Evolutionary conservation across 768 basidiomycete genomes (phyloP), one percentile per base, ranked within the genome.

Genomic region (Lentinula guzmanii): DNA sequence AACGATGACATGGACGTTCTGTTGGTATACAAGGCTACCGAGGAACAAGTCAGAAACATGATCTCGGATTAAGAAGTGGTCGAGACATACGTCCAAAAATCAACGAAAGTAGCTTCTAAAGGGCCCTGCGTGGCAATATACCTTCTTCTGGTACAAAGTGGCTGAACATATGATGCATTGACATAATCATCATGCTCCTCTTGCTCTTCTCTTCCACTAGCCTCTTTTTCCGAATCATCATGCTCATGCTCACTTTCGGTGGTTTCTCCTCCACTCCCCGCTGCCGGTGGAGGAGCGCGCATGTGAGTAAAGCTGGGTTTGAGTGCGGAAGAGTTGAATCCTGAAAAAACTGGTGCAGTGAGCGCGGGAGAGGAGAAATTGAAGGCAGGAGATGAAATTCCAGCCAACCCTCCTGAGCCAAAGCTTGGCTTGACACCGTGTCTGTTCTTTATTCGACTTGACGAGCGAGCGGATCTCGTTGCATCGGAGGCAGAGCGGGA

Each of bases 121-220:
- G 95, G 96, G 4, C 96, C 96, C 71, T 98, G 96, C 2, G 96
- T 97, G 3, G 95, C 96, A 61, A 98, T 97, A 69, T 96, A 98
- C 52, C 89, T 82, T 70, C 85, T 85, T 34, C 74, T 78, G 0
- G 95, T 95, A 2, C 89, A 88, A 18, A 93, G 74, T 2, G 95
- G 93, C 71, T 92, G 92, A 39, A 98, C 88, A 68, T 89, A 91
- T 33, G 93, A 96, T 9, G 96, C 96, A 70, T 98, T 98, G 72
- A 98, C 87, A 71, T 98, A 98, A 71, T 98, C 95, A 65, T 89
- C 89, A 45, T 82, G 83, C 35, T 86, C 83, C 18, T 72, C 70
- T 16, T 9, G 24, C 41, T 43, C 28, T 8, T 55, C 53, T 18
- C 53, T 39, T 18, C 57, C 57, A 58, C 46, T 58, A 4, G 13